phyloP scores from a whole-genome alignment of 2,329 filamentous ascomycete genomes.

The Colletotrichum horii region DNA sequence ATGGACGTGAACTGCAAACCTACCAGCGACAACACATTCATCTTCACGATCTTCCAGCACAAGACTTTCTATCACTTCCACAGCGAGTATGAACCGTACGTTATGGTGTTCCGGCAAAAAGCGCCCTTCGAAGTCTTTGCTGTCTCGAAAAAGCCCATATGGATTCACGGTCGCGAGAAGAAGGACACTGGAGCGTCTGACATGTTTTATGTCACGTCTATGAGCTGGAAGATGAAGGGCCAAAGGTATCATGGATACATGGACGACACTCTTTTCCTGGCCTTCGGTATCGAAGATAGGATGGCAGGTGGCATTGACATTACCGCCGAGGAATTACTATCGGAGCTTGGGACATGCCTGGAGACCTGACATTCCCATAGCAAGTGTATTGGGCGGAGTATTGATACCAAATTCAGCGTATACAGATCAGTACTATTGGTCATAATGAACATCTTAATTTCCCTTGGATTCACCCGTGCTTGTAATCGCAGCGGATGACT shows the following conservation, averaged over 20 bases:
- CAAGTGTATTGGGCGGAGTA: background rate
- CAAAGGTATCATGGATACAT: constrained; percentile 59
- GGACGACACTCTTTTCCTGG: constrained; percentile 60
- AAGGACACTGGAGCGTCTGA: constrained; percentile 44
- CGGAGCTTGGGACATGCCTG: constrained; percentile 26
- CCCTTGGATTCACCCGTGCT: background rate
- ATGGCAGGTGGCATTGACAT: constrained; percentile 56
- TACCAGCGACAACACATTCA: constrained; percentile 54
- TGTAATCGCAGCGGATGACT: background rate
- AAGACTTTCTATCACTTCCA: constrained; percentile 56
- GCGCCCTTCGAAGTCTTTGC: constrained; percentile 56
- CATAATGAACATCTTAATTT: background rate
- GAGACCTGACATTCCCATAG: background rate
- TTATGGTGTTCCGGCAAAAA: constrained; percentile 52
- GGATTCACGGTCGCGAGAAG: constrained; percentile 56
- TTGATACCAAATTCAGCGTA: background rate
- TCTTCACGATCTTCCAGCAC: constrained; percentile 60
- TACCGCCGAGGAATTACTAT: constrained; percentile 51
- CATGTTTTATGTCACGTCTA: constrained; percentile 63
- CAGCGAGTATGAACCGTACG: constrained; percentile 60
- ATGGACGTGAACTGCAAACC: constrained; percentile 47
- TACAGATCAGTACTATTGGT: background rate
- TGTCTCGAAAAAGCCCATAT: constrained; percentile 55
- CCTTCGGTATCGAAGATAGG: constrained; percentile 62
- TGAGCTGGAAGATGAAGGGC: constrained; percentile 56